These are phyloP conservation scores for Pyrrhoderma noxium DNA, from an alignment of 1,284 basidiomycete species.

Conservation along the genomic window DNA sequence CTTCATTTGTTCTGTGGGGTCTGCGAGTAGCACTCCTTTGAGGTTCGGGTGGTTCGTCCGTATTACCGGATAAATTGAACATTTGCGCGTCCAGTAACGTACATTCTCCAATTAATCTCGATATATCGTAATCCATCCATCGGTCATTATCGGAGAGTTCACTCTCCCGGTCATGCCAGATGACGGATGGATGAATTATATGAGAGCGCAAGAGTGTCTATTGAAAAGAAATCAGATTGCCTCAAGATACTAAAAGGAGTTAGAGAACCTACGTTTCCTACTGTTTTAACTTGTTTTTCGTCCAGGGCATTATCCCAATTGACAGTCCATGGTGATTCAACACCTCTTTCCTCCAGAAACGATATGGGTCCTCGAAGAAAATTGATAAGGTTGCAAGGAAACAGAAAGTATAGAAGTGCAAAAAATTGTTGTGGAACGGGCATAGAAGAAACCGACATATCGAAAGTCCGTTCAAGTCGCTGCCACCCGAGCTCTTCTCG, in stretches of 20 bases:
- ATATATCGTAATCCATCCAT: constrained; percentile 61
- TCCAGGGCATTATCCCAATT: constrained; percentile 65
- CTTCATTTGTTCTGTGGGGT: neutral
- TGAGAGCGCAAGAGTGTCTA: constrained; percentile 68
- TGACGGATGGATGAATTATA: constrained; percentile 65
- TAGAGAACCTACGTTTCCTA: constrained; percentile 45
- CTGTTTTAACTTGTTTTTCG: constrained; percentile 56
- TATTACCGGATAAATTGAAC: constrained; percentile 24
- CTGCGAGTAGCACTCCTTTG: neutral
- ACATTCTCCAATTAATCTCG: constrained; percentile 65
- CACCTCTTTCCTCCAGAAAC: constrained; percentile 47
- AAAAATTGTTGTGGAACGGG: constrained; percentile 62
- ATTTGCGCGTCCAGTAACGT: constrained; percentile 62
- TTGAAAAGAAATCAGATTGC: constrained; percentile 15
- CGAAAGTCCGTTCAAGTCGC: constrained; percentile 51
- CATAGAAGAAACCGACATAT: constrained; percentile 38
- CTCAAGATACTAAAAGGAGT: neutral
- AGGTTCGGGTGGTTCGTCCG: neutral
- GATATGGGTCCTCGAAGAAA: constrained; percentile 63
- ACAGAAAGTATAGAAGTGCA: constrained; percentile 80
- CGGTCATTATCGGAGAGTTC: constrained; percentile 61
- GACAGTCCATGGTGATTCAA: constrained; percentile 49
- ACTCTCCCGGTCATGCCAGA: constrained; percentile 52
- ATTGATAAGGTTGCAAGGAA: constrained; percentile 73
- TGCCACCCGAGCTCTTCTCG: constrained; percentile 56